phyloP scores from a whole-genome alignment of 306 rosid genomes.

The Gynostemma pentaphyllum region DNA sequence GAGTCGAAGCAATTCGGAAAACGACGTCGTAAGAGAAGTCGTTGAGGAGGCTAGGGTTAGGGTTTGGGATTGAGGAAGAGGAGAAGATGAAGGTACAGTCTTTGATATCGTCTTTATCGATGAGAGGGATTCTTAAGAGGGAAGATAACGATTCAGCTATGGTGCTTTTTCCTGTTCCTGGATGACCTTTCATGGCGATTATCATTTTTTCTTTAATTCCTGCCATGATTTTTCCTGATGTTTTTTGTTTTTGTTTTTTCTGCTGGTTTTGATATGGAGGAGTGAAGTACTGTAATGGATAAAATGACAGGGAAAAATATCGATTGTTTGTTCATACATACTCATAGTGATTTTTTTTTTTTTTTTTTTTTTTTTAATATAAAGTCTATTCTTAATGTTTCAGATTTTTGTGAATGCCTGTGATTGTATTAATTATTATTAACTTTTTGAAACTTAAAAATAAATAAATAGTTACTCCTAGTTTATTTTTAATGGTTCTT shows the following conservation, averaged over 20 bases:
- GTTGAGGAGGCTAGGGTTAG: not conserved
- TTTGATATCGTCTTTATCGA: constrained; percentile 18
- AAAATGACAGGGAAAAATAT: too few relatives aligned
- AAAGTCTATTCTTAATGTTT: too few relatives aligned
- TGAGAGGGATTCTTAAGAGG: constrained; percentile 5
- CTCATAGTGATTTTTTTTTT: too few relatives aligned
- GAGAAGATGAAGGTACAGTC: constrained; percentile 8
- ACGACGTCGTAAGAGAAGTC: constrained; percentile 17
- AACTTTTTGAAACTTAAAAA: too few relatives aligned
- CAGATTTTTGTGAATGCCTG: too few relatives aligned
- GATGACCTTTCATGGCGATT: constrained; percentile 16
- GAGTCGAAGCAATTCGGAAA: constrained; percentile 13
- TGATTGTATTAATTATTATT: too few relatives aligned
- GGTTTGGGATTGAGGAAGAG: not conserved
- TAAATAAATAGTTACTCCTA: too few relatives aligned
- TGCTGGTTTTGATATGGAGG: not conserved
- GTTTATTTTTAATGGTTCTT: too few relatives aligned
- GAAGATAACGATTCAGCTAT: constrained; percentile 7
- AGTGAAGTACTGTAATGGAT: too few relatives aligned
- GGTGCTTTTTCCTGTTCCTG: constrained; percentile 12
- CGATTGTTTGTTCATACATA: too few relatives aligned
- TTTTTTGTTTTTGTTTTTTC: not conserved
- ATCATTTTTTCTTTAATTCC: constrained; percentile 1
- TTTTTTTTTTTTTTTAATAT: too few relatives aligned
- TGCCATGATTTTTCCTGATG: not conserved